These are phyloP conservation scores for Mortierella sp. DNA, from an alignment of 371 early-diverging fungal genomes.

Conservation along the genomic window DNA sequence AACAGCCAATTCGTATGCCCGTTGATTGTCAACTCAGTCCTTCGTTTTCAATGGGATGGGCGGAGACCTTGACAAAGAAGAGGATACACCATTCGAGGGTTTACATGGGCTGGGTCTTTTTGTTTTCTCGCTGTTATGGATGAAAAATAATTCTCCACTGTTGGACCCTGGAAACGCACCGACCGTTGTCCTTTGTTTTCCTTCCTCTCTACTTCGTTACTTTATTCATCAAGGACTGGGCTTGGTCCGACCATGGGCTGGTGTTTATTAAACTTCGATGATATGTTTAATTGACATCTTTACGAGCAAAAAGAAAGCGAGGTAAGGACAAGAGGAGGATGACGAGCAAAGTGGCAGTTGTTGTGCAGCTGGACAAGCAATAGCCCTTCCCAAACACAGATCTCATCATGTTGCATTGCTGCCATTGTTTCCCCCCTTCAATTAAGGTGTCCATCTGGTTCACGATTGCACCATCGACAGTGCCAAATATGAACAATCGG, in stretches of 20 bases:
- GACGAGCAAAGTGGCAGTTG: conserved; percentile 6
- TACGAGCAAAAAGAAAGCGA: not conserved
- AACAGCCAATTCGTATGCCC: not conserved
- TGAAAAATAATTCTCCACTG: not conserved
- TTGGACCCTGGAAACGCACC: conserved; percentile 13
- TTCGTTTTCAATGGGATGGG: not conserved
- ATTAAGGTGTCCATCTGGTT: not conserved
- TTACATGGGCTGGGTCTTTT: not conserved
- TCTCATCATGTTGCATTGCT: not conserved
- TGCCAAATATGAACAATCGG: not conserved
- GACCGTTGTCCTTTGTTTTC: not conserved
- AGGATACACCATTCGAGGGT: not conserved
- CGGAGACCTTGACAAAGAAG: not conserved
- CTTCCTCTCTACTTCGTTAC: not conserved
- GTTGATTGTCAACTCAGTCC: not conserved
- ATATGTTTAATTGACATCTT: not conserved
- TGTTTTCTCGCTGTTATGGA: not conserved
- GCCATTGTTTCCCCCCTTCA: not conserved
- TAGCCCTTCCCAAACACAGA: not conserved
- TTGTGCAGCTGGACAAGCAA: conserved; percentile 1
- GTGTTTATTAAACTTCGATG: not conserved
- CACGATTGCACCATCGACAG: conserved; percentile 5
- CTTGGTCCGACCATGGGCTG: not conserved
- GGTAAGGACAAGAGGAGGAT: not conserved
- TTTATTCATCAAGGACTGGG: not conserved